Evolutionary conservation across 495 filamentous ascomycete genomes (phyloP), one percentile per base, ranked within the genome.

Genomic region (Massariosphaeria phaeospora): DNA sequence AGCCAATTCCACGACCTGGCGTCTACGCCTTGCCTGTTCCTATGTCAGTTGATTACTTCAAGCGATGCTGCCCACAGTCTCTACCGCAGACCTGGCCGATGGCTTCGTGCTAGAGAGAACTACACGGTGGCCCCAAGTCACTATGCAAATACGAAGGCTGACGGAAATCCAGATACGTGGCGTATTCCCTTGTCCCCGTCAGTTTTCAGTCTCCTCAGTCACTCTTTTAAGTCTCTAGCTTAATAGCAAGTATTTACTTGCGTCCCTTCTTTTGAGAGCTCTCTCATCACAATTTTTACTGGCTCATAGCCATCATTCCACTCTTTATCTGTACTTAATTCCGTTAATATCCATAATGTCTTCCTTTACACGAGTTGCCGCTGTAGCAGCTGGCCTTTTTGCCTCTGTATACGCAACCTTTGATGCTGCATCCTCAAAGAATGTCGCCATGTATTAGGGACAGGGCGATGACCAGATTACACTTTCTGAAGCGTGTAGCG

Each of bases 381-480:
- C 59, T 1, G 23, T 51, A 7, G 55, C 49, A 4, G 52, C 55
- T 17, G 31, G 38, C 13, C 12, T 61, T 42, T 40, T 62, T 1
- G 20, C 53, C n/a, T 24, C 56, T 17, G 55, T 34, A 17, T 52
- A 50, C 33, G 62, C 59, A 13, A 44, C 58, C 10, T 71, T 67
- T 48, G 44, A 67, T 49, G 52, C 66, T 13, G 45, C 50, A 15
- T 47, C 66, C 3, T 59, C 46, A 10, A 70, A 55, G 29, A 79
- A 80, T 59, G 64, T 79, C n/a, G 76, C 65, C n/a, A 66, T 77
- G 9, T 81, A 81, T 57, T 81, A 73, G 67, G 78, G 78, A 43
- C 69, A 77, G 67, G 77, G 75, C 26, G 50, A 64, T 1, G 56
- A 68, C 38, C 73, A 79, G 49, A 47, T 59, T 8, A 40, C 73